phyloP scores from a whole-genome alignment of 352 stramenopile genomes.

The Phytophthora citricola region DNA sequence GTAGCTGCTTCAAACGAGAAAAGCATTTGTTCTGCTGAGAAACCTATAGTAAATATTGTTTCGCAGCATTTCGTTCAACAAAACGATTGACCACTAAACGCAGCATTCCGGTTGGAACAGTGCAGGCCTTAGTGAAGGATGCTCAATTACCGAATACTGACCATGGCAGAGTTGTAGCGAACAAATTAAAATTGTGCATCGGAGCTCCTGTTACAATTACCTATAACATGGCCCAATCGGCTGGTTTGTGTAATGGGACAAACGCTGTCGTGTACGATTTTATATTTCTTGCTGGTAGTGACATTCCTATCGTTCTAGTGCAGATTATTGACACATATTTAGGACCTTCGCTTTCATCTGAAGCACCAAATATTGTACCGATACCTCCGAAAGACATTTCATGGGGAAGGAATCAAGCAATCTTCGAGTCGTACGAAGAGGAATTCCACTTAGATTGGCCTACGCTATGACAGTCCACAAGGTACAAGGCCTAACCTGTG shows the following conservation, averaged over 20 bases:
- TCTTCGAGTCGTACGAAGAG: slow-evolving; percentile 1
- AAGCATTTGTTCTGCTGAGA: neutral
- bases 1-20: neutral
- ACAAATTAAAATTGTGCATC: neutral
- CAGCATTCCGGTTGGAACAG: neutral
- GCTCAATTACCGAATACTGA: neutral
- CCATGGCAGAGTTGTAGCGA: slow-evolving; percentile 1
- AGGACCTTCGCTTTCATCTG: neutral
- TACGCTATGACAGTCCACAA: slow-evolving; percentile 19
- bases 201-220: slow-evolving; percentile 2
- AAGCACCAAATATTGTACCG: neutral
- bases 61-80: neutral
- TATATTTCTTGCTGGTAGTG: neutral
- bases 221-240: neutral
- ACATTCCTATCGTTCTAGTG: neutral
- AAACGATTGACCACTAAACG: neutral
- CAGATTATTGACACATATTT: neutral
- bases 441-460: slow-evolving; percentile 4
- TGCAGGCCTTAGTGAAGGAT: neutral
- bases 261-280: neutral
- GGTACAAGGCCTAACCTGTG: slow-evolving; percentile 3
- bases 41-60: neutral
- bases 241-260: no score
- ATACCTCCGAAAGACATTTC: neutral
- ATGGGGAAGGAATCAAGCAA: neutral